Evolutionary conservation across 2,329 filamentous ascomycete genomes (phyloP).

Genomic region (Curvularia sp.): DNA sequence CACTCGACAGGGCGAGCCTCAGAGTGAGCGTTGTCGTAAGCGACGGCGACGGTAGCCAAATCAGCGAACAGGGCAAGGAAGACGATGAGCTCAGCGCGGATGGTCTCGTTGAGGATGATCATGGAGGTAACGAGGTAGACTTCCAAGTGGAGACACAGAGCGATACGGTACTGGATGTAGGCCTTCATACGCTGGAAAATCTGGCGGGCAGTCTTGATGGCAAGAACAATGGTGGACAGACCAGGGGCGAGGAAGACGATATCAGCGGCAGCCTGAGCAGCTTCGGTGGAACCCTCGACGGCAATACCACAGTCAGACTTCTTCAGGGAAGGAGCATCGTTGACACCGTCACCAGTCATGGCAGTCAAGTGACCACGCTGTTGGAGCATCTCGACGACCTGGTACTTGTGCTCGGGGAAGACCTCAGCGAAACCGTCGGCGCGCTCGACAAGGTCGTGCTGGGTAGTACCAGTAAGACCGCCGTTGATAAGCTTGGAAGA

Average conservation of each 20-base stretch:
- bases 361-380: conserved; percentile 75
- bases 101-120: conserved; percentile 81
- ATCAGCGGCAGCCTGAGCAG: conserved; percentile 74
- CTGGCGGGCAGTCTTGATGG: conserved; percentile 76
- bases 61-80: conserved; percentile 82
- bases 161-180: conserved; percentile 79
- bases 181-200: conserved; percentile 82
- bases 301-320: conserved; percentile 78
- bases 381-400: conserved; percentile 78
- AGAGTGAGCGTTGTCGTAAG: conserved; percentile 80
- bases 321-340: conserved; percentile 76
- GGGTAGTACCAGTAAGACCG: conserved; percentile 73
- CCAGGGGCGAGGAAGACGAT: conserved; percentile 78
- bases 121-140: conserved; percentile 79
- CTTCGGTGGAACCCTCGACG: conserved; percentile 74
- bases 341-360: conserved; percentile 79
- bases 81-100: conserved; percentile 74
- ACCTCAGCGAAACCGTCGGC: conserved; percentile 77
- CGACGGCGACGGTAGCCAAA: conserved; percentile 78
- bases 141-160: conserved; percentile 75
- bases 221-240: conserved; percentile 73
- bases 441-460: conserved; percentile 78
- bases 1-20: conserved; percentile 78
- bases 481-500: conserved; percentile 78
- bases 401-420: conserved; percentile 78